Evolutionary conservation across 306 rosid genomes (phyloP), one percentile per base, ranked within the genome.

Genomic region (Quercus alba): DNA sequence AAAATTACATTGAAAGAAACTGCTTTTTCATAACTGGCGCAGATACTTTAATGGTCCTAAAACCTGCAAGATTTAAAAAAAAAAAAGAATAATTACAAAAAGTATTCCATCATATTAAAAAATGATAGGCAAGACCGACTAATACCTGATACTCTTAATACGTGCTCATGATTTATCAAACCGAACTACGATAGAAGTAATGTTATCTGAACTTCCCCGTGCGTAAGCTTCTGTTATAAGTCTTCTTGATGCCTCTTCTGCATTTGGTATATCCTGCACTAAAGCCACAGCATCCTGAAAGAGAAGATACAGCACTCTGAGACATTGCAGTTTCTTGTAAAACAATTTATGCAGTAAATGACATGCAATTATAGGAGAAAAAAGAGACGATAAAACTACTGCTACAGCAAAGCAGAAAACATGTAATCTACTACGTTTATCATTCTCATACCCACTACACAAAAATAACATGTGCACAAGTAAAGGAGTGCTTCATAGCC

Each of bases 181-280:
- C 64, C 94, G 92, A 77, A 91, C 98, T 58, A 94, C 94, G 1
- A 94, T 91, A 66, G 97, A 90, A 25, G 98, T 94, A 71, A 94
- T 94, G 83, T 94, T 94, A 84, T 94, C 98, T 19, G 98, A 78
- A 85, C 98, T 94, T 74, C 98, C 98, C 41, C 89, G 85, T 1
- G 85, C 78, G 80, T 82, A 94, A 75, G 98, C 98, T 82, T 91
- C 95, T 85, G 89, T 83, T 56, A 85, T 85, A 19, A 94, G 93
- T 77, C 83, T 90, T 85, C 86, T 90, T 19, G 95, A 90, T 33
- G 98, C 94, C 78, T 81, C 88, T 81, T 94, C 98, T 55, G 98
- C 85, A 73, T 91, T 94, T 81, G 86, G 83, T 64, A 88, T 86
- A 76, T 81, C 90, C 80, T 89, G 90, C 59, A 94, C 92, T 74